phyloP scores from a whole-genome alignment of 257 asterid genomes.

The Solanum bulbocastanum region DNA sequence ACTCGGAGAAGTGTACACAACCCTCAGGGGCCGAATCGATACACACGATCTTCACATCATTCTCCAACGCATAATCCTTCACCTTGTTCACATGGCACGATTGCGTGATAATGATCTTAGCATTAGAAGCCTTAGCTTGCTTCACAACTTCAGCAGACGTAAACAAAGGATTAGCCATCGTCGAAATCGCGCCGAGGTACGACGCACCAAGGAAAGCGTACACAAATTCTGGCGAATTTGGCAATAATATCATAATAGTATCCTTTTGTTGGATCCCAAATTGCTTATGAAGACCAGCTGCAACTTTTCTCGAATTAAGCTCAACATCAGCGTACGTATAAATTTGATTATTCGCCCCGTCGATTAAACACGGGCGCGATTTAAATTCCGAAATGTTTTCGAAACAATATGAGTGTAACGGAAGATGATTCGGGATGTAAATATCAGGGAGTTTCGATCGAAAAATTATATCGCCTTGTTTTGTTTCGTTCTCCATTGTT shows the following conservation, averaged over 20 bases:
- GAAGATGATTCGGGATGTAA: conserved; percentile 65
- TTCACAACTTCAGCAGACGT: conserved; percentile 55
- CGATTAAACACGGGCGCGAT: conserved; percentile 47
- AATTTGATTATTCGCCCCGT: conserved; percentile 47
- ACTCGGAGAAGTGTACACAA: conserved; percentile 40
- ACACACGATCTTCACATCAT: conserved; percentile 30
- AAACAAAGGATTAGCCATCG: conserved; percentile 84
- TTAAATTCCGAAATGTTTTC: conserved; percentile 36
- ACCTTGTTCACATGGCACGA: conserved; percentile 44
- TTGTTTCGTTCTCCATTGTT: conserved; percentile 26
- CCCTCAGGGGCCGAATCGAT: conserved; percentile 37
- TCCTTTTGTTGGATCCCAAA: conserved; percentile 56
- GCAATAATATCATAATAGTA: conserved; percentile 74
- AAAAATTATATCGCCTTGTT: conserved; percentile 34
- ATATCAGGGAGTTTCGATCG: conserved; percentile 75
- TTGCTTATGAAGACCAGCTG: conserved; percentile 42
- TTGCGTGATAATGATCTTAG: conserved; percentile 57
- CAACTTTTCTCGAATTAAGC: conserved; percentile 31
- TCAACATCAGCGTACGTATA: conserved; percentile 62
- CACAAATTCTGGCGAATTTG: conserved; percentile 63
- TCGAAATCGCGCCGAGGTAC: conserved; percentile 53
- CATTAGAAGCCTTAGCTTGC: conserved; percentile 59
- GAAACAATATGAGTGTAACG: conserved; percentile 68
- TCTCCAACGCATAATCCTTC: conserved; percentile 31
- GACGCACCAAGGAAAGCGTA: conserved; percentile 82